Base-by-base conservation (phyloP, 192 early-diverging fungal genomes). In the Entrophospora sp. region DNA sequence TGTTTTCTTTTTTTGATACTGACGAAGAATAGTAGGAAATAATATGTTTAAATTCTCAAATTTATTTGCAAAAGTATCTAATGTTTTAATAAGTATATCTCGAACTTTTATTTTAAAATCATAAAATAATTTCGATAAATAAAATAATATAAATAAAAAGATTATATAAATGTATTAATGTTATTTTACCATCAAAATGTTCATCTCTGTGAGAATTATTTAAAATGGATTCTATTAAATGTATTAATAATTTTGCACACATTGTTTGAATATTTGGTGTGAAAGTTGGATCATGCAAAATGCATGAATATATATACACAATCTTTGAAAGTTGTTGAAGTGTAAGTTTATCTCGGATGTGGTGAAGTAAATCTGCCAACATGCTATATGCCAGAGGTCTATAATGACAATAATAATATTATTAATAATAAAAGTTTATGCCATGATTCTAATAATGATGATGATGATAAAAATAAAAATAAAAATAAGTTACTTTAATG, bases 301-400 rank as follows among this genome's bases (percentile, higher is more conserved):
- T 94, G 18, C 86, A 76, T 2, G 96, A 88, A 73, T 96, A 97
- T 48, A 94, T 92, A 61, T 91, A 87, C 10, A 99, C 88, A 32
- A 90, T 93, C 44, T 78, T 73, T 1, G 88, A 79, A 18, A 98
- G 78, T 73, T 99, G 97, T 5, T 69, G 62, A 4, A 86, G 82
- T 3, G 87, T 86, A 5, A 98, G 81, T 51, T 95, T 90, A 7
- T 79, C 77, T 20, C 97, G 89, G 43, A 98, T 89, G 76, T 96
- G 90, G 71, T 97, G 95, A 58, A 99, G 88, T 51, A 99, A 75
- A 73, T 99, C 97, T 0, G 94, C 92, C 8, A 99, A 80, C 76
- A 97, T 91, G 68, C 90, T 93, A 71, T 96, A 93, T 1, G 93
- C 94, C 51, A 95, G 75, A 3, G 94, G 91, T 61, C 91, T 87